Base-by-base conservation (phyloP, 352 stramenopile genomes). In the Phytopythium vexans region DNA sequence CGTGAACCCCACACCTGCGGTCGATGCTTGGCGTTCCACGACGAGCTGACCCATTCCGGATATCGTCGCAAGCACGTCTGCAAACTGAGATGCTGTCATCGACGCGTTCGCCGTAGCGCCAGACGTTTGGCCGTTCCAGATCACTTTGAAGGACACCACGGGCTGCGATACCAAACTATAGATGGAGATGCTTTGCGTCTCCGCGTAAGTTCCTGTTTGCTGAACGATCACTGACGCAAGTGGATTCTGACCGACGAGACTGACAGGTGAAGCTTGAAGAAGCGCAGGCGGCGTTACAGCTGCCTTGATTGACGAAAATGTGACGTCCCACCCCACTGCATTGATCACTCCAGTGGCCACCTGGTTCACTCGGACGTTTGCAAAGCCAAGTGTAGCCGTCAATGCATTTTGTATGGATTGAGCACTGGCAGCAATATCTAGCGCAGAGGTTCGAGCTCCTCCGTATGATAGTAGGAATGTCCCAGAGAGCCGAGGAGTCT, bases 401-500 rank as follows among this genome's bases (percentile, higher is more conserved):
- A 84, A 15, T 6, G 69, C 62, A 6, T 27, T 68, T 33, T 70
- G 68, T 21, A 85, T 36, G 7, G 44, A 21, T 0, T 27, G 44
- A 8, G 53, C 21, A 47, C 52, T 69, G 0, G 61, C 38, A 27
- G 41, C 33, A 0, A 84, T 66, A 34, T 70, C 41, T 4, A 82
- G 72, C 12, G 43, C 63, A 31, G 12, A n/a, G 9, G 72, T 94
- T 21, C 27, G 62, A 41, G 67, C 33, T 8, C 56, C 67, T 2
- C 54, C 21, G 38, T 71, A 70, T 2, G 56, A 41, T 1, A 93
- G 31, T 27, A 72, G 52, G 27, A 89, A 70, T 0, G 31, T 68
- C 4, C 83, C 83, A 38, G 48, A 21, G 9, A 93, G 59, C 15
- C 60, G 56, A 36, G 35, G 36, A 1, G 66, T 82, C 49, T 89